Percentiles rank a stretch among this genome's conserved stretches.
These are phyloP conservation scores for Fusarium anthophilum DNA, from an alignment of 2,329 filamentous ascomycete genomes.

Conservation along the genomic window DNA sequence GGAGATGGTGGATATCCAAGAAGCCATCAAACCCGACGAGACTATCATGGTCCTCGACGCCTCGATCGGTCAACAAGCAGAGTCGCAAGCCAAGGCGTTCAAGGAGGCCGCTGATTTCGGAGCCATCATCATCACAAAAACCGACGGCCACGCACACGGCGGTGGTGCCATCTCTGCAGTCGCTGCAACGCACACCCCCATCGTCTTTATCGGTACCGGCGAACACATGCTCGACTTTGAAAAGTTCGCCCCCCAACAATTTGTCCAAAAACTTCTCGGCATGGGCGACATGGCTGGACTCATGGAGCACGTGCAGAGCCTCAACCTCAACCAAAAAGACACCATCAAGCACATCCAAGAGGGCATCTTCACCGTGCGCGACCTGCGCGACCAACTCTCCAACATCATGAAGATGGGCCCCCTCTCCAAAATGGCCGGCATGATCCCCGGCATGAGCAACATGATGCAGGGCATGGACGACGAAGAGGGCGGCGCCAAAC, in stretches of 20 bases:
- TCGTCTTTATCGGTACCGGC: slow-evolving; percentile 97
- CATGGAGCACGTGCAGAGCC: slow-evolving; percentile 94
- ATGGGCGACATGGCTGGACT: slow-evolving; percentile 98
- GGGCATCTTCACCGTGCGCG: slow-evolving; percentile 93
- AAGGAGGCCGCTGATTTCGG: slow-evolving; percentile 97
- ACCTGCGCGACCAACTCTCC: slow-evolving; percentile 91
- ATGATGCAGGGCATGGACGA: slow-evolving; percentile 98
- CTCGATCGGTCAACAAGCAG: slow-evolving; percentile 95
- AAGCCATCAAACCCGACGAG: slow-evolving; percentile 86
- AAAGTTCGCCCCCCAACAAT: slow-evolving; percentile 89
- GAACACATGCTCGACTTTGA: slow-evolving; percentile 97
- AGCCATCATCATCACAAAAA: slow-evolving; percentile 99
- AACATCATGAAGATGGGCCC: slow-evolving; percentile 99
- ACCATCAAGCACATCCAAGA: slow-evolving; percentile 99
- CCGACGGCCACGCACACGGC: slow-evolving; percentile 92
- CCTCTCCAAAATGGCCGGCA: slow-evolving; percentile 95
- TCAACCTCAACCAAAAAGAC: slow-evolving; percentile 97
- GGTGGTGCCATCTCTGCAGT: slow-evolving; percentile 98
- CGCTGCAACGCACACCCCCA: slow-evolving; percentile 94
- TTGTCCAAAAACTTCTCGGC: slow-evolving; percentile 91
- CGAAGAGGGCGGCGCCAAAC: slow-evolving; percentile 90
- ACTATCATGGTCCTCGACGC: slow-evolving; percentile 98
- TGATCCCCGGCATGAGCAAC: slow-evolving; percentile 95
- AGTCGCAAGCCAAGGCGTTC: slow-evolving; percentile 94
- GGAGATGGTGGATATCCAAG: slow-evolving; percentile 97